Conservation (phyloP, 2,329 filamentous ascomycete genomes). For the Aspergillus sp. region DNA sequence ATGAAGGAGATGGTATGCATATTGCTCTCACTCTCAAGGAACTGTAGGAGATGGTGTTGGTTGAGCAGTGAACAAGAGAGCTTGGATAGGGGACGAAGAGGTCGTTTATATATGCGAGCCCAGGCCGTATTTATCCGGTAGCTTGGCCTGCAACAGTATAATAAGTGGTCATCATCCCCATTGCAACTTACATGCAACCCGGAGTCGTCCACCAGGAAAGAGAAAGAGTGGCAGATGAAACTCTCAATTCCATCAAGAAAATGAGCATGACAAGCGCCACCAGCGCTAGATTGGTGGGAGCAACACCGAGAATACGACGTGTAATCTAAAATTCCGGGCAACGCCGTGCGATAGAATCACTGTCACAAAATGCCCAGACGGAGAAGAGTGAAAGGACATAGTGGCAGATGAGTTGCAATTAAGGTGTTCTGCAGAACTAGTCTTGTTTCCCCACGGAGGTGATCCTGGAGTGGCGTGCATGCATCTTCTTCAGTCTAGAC, state of each 20-base stretch:
- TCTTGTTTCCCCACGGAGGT: constrained; percentile 6
- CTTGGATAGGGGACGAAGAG: not conserved
- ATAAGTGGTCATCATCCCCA: too few relatives aligned
- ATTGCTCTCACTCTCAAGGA: not conserved
- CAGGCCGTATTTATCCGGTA: not conserved
- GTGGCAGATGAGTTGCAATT: not conserved
- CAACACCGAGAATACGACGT: not conserved
- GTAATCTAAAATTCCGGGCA: not conserved
- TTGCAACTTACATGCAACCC: too few relatives aligned
- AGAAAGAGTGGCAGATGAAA: not conserved
- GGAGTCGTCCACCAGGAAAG: not conserved
- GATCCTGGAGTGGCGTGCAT: not conserved
- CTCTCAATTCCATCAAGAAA: not conserved
- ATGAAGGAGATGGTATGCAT: constrained; percentile 1
- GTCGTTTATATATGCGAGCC: not conserved
- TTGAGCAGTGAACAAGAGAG: not conserved
- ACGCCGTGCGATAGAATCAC: not conserved
- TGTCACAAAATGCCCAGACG: not conserved
- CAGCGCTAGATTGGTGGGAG: not conserved
- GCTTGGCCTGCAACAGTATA: too few relatives aligned
- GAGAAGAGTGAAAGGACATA: not conserved
- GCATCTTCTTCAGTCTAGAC: not conserved
- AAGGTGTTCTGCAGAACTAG: constrained; percentile 1
- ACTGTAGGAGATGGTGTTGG: not conserved
- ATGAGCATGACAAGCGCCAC: not conserved